Conservation (phyloP, 371 early-diverging fungal genomes). For the Mortierella polycephala region DNA sequence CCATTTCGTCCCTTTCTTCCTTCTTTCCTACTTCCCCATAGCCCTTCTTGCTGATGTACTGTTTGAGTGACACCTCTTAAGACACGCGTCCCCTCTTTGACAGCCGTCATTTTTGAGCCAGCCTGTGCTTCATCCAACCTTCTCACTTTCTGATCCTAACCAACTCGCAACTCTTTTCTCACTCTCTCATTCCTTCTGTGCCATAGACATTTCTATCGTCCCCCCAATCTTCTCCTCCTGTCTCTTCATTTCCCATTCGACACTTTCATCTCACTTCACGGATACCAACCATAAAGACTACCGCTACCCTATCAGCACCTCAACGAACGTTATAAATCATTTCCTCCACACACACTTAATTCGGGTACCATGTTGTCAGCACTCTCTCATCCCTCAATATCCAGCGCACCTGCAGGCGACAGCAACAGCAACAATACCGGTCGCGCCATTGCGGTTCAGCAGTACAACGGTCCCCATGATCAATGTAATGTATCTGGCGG, state of each 20-base stretch:
- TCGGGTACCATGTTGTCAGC: constrained; percentile 26
- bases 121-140: neutral
- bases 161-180: constrained; percentile 2
- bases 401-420: constrained; percentile 15
- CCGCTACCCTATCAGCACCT: neutral
- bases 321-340: neutral
- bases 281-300: neutral
- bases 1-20: constrained; percentile 3
- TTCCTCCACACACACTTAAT: neutral
- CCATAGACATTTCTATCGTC: neutral
- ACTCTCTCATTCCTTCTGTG: neutral
- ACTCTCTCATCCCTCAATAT: constrained; percentile 27
- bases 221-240: neutral
- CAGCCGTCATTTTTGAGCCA: neutral
- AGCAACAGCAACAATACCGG: constrained; percentile 3
- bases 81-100: constrained; percentile 1
- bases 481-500: constrained; percentile 6
- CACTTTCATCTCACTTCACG: neutral
- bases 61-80: neutral
- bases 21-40: neutral
- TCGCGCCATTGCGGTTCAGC: neutral
- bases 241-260: neutral
- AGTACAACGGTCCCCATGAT: neutral
- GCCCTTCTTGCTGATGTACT: no score
- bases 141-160: constrained; percentile 9